These are phyloP conservation scores for Periglandula ipomoeae DNA, from an alignment of 2,329 filamentous ascomycete genomes.

Conservation along the genomic window DNA sequence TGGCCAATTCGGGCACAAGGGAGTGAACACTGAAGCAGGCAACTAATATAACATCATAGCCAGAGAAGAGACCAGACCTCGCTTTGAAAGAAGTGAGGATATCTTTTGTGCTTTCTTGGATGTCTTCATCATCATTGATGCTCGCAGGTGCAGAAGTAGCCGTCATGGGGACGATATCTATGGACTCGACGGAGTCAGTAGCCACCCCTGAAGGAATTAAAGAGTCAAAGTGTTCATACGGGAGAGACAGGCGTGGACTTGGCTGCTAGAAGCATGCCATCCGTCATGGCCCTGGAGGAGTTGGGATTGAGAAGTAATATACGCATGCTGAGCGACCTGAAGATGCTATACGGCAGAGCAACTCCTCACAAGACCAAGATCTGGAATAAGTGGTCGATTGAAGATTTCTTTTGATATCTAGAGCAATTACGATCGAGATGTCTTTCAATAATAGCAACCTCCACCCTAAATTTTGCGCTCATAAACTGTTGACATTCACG, in stretches of 20 bases:
- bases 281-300: slow-evolving; percentile 64
- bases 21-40: slow-evolving; percentile 85
- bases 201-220: background rate
- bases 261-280: slow-evolving; percentile 38
- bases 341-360: background rate
- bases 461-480: no score
- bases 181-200: slow-evolving; percentile 24
- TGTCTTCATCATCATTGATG: slow-evolving; percentile 69
- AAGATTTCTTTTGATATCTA: no score
- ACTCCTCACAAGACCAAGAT: no score
- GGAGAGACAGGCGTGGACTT: slow-evolving; percentile 19
- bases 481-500: background rate
- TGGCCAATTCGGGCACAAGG: slow-evolving; percentile 53
- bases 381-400: no score
- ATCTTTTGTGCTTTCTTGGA: slow-evolving; percentile 50
- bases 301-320: slow-evolving; percentile 76
- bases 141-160: slow-evolving; percentile 58
- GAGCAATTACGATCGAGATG: no score
- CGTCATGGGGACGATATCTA: slow-evolving; percentile 55
- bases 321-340: slow-evolving; percentile 3
- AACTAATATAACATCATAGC: slow-evolving; percentile 70
- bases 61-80: slow-evolving; percentile 20
- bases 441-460: no score
- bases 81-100: slow-evolving; percentile 48
- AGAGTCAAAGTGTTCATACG: slow-evolving; percentile 7